These are phyloP conservation scores for Lolium perenne DNA, from an alignment of 176 grass and related monocot genomes.

Conservation along the genomic window DNA sequence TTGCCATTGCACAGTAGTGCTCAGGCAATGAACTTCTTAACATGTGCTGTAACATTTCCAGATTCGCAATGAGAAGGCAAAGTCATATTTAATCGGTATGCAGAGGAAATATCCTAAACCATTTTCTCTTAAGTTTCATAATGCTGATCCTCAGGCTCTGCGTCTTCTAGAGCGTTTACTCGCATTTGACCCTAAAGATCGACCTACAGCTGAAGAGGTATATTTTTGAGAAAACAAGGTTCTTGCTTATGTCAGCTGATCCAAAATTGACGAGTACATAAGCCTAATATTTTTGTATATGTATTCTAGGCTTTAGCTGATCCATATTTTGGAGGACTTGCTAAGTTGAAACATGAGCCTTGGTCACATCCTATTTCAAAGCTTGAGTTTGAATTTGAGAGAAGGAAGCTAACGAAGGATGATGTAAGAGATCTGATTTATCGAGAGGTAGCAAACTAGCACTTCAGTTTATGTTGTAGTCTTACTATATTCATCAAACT, in stretches of 20 bases:
- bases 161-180: constrained; percentile 78
- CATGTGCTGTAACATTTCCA: constrained; percentile 44
- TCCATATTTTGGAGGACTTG: constrained; percentile 83
- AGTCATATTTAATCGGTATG: constrained; percentile 70
- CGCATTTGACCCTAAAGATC: constrained; percentile 92
- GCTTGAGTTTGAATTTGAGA: constrained; percentile 92
- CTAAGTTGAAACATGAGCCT: constrained; percentile 71
- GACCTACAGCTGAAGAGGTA: constrained; percentile 91
- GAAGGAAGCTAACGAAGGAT: constrained; percentile 82
- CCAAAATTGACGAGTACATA: not conserved
- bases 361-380: constrained; percentile 74
- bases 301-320: constrained; percentile 80
- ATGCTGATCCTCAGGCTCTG: constrained; percentile 76
- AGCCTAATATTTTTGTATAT: constrained; percentile 32
- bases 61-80: constrained; percentile 91
- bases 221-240: not conserved
- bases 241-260: constrained; percentile 39
- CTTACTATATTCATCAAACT: constrained; percentile 27
- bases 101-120: constrained; percentile 62
- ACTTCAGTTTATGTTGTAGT: constrained; percentile 36
- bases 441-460: constrained; percentile 67
- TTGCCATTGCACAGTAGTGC: constrained; percentile 28
- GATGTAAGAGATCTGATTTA: constrained; percentile 87
- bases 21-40: constrained; percentile 26
- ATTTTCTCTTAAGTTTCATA: constrained; percentile 69